These are phyloP conservation scores for Usnea hakonensis DNA, from an alignment of 495 filamentous ascomycete genomes.

Conservation along the genomic window DNA sequence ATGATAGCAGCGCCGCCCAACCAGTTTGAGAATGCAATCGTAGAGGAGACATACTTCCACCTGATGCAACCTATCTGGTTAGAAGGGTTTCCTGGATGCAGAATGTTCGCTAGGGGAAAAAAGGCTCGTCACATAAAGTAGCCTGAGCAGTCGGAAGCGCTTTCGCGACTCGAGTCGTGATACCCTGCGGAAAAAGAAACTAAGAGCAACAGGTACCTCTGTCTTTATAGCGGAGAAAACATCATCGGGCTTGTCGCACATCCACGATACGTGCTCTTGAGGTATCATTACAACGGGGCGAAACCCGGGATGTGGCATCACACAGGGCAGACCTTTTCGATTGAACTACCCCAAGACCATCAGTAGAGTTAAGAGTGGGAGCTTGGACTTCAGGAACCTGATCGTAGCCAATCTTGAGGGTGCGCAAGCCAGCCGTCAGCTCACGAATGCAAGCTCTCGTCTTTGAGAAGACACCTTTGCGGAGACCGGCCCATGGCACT, in stretches of 20 bases:
- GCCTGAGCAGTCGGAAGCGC: neutral
- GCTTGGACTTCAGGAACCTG: neutral
- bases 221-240: neutral
- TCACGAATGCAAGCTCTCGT: slow-evolving; percentile 6
- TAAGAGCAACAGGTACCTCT: neutral
- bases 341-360: neutral
- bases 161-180: neutral
- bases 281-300: slow-evolving; percentile 3
- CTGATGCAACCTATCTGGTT: too few species aligned
- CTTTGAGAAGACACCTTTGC: neutral
- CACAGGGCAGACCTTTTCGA: neutral
- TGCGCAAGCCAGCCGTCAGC: neutral
- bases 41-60: neutral
- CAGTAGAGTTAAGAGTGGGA: neutral
- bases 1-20: slow-evolving; percentile 6
- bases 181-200: too few species aligned
- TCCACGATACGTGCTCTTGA: slow-evolving; percentile 7
- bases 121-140: too few species aligned
- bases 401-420: slow-evolving; percentile 4
- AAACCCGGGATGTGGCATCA: neutral
- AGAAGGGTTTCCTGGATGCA: too few species aligned
- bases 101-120: too few species aligned
- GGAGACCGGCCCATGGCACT: neutral
- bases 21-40: slow-evolving; percentile 3
- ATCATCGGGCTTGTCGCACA: neutral